phyloP scores from a whole-genome alignment of 495 filamentous ascomycete species.

The Opeltia flavorubescens region DNA sequence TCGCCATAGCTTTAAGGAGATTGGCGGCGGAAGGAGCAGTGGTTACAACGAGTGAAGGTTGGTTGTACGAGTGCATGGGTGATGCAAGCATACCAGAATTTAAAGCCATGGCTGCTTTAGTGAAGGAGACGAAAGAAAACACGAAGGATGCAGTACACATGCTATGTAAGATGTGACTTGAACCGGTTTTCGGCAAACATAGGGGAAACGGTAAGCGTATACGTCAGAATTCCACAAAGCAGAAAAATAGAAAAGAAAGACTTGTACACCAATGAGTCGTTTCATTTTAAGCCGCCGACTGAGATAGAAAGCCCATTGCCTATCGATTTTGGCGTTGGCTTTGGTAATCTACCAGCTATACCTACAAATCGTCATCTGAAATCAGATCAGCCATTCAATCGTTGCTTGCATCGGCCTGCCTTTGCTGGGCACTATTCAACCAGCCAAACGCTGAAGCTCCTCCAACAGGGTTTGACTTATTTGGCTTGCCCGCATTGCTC shows the following conservation, averaged over 20 bases:
- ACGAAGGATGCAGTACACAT: constrained; percentile 52
- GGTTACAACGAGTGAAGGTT: constrained; percentile 82
- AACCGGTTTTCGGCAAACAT: too few species aligned
- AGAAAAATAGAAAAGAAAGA: too few species aligned
- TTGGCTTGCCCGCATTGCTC: constrained; percentile 34
- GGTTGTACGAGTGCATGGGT: constrained; percentile 83
- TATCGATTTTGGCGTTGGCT: too few species aligned
- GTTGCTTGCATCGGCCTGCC: constrained; percentile 3
- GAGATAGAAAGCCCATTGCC: too few species aligned
- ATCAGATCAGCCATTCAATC: constrained; percentile 5
- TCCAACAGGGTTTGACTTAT: constrained; percentile 65
- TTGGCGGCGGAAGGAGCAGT: constrained; percentile 62
- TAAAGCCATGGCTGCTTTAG: constrained; percentile 51
- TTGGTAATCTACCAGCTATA: not conserved
- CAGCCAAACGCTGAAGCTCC: constrained; percentile 94
- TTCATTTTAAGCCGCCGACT: too few species aligned
- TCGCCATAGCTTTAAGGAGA: constrained; percentile 61
- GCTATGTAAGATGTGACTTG: constrained; percentile 63
- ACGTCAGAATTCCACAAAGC: not conserved
- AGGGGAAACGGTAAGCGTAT: too few species aligned
- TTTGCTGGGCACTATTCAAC: constrained; percentile 42
- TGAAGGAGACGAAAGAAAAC: constrained; percentile 59
- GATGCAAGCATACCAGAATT: constrained; percentile 72
- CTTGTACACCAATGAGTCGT: too few species aligned
- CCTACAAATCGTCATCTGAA: not conserved